These are phyloP conservation scores for Entomortierella lignicola DNA, from an alignment of 192 early-diverging fungal species.

Conservation along the genomic window DNA sequence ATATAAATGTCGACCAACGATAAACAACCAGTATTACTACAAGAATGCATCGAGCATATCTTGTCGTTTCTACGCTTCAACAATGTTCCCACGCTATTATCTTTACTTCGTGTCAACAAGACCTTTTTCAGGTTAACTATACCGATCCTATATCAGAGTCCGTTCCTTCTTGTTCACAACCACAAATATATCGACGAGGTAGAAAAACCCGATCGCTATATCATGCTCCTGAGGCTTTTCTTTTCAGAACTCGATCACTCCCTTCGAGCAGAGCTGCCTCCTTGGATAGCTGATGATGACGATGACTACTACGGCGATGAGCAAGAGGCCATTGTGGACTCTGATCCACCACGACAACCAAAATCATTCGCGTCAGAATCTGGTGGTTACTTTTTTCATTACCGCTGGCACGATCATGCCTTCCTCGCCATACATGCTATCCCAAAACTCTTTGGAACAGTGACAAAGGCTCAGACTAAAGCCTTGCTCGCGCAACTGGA, in stretches of 20 bases:
- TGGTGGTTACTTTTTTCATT: constrained; percentile 39
- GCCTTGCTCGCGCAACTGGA: constrained; percentile 27
- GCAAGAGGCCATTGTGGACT: too few relatives aligned
- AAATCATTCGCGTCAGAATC: not conserved
- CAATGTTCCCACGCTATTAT: constrained; percentile 22
- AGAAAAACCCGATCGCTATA: constrained; percentile 10
- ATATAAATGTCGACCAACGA: not conserved
- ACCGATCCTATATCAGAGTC: constrained; percentile 39
- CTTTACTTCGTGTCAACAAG: constrained; percentile 40
- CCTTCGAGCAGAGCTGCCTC: constrained; percentile 17
- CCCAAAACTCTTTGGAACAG: constrained; percentile 23
- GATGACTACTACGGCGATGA: not conserved
- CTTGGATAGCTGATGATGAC: constrained; percentile 15
- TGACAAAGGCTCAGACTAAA: not conserved
- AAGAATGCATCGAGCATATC: constrained; percentile 31
- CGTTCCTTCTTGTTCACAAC: constrained; percentile 24
- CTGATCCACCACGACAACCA: not conserved
- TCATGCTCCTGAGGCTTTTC: constrained; percentile 23
- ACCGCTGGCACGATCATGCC: constrained; percentile 34
- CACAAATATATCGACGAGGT: constrained; percentile 5
- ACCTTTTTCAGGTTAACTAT: constrained; percentile 25
- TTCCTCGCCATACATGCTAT: constrained; percentile 23
- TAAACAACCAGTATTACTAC: constrained; percentile 3
- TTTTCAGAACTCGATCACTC: constrained; percentile 28
- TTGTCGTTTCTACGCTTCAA: constrained; percentile 36